These are phyloP conservation scores for Naganishia friedmannii DNA, from an alignment of 768 basidiomycete genomes.

Conservation along the genomic window DNA sequence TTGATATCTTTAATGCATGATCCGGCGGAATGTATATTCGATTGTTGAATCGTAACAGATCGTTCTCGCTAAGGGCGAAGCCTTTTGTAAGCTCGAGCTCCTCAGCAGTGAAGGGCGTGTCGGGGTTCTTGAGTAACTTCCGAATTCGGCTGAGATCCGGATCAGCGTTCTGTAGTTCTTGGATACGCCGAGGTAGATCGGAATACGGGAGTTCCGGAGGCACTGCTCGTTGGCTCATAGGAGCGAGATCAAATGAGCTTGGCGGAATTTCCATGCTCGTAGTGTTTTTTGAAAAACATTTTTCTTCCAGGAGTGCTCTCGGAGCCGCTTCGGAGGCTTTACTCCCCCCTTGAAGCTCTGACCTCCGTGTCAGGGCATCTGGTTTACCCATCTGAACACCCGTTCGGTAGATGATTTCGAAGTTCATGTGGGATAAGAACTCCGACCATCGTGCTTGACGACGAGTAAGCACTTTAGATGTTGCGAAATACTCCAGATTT, in stretches of 20 bases:
- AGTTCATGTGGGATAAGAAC: constrained; percentile 29
- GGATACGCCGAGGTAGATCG: neutral
- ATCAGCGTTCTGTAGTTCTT: neutral
- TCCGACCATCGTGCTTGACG: constrained; percentile 56
- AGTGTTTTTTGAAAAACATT: no score
- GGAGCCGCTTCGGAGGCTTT: constrained; percentile 1
- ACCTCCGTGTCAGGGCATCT: constrained; percentile 24
- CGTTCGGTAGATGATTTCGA: constrained; percentile 33
- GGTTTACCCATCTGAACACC: constrained; percentile 27
- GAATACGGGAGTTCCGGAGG: neutral
- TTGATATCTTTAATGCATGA: no score
- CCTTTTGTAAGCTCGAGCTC: neutral
- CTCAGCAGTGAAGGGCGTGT: neutral
- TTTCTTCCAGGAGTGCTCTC: neutral
- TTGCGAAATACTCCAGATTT: constrained; percentile 16
- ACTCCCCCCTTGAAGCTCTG: constrained; percentile 7
- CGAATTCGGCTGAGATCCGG: neutral
- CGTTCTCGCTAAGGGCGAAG: neutral
- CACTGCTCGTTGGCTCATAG: no score
- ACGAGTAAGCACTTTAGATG: constrained; percentile 53
- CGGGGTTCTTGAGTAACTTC: neutral
- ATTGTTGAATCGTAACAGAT: neutral
- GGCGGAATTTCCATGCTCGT: no score
- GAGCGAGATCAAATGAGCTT: no score
- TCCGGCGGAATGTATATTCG: neutral